Base-by-base conservation (phyloP, 2,329 filamentous ascomycete species). In the Apiospora marii region DNA sequence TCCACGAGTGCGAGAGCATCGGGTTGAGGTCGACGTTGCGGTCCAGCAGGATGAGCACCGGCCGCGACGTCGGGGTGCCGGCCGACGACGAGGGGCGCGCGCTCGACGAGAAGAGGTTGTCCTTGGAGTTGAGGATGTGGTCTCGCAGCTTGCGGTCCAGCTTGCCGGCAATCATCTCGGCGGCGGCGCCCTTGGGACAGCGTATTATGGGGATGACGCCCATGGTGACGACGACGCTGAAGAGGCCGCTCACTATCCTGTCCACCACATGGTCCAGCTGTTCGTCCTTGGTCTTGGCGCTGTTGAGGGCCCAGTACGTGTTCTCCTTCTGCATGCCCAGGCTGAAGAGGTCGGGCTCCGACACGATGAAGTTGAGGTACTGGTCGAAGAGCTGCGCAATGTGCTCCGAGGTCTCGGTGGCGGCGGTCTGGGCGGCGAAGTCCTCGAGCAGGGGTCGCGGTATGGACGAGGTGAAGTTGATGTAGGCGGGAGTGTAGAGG, bases 1-100 rank as follows among this genome's bases (percentile, higher is more conserved):
- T 95, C 93, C 93, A 95, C 1, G 95, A 98, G 83, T 99, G 96
- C 19, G 96, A 98, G n/a, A 99, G 89, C 96, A 99, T 98, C 2
- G 96, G 95, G 75, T 98, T 94, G 70, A 99, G 85, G 82, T 99
- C 96, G 64, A 99, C 92, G 79, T 98, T 98, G 77, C 96, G 92
- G 83, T 99, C 96, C 68, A 98, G 92, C 70, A 99, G 93, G 76
- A 99, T 91, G 67, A 99, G 90, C 0, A 98, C 94, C 0, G 97
- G 96, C 68, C 97, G 88, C 34, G 94, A 93, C 12, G 92, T 90
- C 2, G 92, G 89, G 0, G 93, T 92, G 22, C 89, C 88, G 1
- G 88, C 84, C n/a, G 87, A 85, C 48, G 85, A 85, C 10, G 87
- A 84, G 1, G 91, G 87, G 74, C 93, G 88, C 70, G 91, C 87